Evolutionary conservation across 208 protist species (phyloP).

Genomic region (Trypanosoma boissoni): DNA sequence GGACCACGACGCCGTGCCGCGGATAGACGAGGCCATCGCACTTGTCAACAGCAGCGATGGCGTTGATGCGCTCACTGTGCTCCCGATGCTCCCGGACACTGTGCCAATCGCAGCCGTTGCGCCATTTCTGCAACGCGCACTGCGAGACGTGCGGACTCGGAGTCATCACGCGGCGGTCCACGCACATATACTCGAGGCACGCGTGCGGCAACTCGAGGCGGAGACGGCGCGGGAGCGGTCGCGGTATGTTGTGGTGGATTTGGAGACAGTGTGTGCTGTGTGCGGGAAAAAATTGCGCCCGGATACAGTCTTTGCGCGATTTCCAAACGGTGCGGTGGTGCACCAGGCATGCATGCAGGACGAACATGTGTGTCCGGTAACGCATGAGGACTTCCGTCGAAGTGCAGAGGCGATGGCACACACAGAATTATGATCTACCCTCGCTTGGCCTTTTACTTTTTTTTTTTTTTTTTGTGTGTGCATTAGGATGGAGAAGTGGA

Average conservation of each 20-base stretch:
- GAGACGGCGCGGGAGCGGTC: slow-evolving; percentile 27
- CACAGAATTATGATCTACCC: slow-evolving; percentile 1
- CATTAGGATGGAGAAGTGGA: too few species aligned
- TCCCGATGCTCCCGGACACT: slow-evolving; percentile 65
- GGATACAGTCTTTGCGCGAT: slow-evolving; percentile 54
- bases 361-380: slow-evolving; percentile 43
- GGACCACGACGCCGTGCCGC: slow-evolving; percentile 8
- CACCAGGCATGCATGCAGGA: slow-evolving; percentile 64
- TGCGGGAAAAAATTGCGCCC: slow-evolving; percentile 56
- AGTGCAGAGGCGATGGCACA: slow-evolving; percentile 15
- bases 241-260: slow-evolving; percentile 24
- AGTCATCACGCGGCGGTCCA: slow-evolving; percentile 34
- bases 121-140: slow-evolving; percentile 41
- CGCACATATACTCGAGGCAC: slow-evolving; percentile 28
- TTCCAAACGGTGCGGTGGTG: slow-evolving; percentile 59
- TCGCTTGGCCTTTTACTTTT: too few species aligned
- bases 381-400: slow-evolving; percentile 27
- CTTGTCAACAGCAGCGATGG: slow-evolving; percentile 43
- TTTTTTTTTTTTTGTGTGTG: too few species aligned
- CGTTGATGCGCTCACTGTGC: slow-evolving; percentile 38
- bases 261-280: slow-evolving; percentile 45
- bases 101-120: slow-evolving; percentile 36
- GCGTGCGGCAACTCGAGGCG: slow-evolving; percentile 23
- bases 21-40: slow-evolving; percentile 34
- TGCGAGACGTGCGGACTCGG: slow-evolving; percentile 35